These are phyloP conservation scores for Globisporangium splendens DNA, from an alignment of 352 stramenopile species.

Conservation along the genomic window DNA sequence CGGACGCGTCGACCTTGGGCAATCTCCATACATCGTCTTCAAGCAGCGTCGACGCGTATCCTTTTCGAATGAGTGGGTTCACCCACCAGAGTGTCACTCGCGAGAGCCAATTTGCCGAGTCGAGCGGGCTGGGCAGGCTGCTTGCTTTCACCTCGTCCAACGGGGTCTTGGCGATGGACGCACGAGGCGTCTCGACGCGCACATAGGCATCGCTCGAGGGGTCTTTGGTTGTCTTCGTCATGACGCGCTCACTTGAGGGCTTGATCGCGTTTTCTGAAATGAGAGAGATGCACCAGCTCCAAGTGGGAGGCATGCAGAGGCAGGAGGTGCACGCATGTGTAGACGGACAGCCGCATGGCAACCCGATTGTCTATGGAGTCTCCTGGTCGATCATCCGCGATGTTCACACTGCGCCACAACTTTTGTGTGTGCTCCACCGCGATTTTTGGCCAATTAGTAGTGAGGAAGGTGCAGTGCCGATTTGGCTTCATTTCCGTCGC, in stretches of 20 bases:
- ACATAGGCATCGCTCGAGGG: slow-evolving; percentile 5
- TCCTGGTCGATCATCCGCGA: too few relatives aligned
- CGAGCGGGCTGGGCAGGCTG: slow-evolving; percentile 15
- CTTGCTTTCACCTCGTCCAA: background rate
- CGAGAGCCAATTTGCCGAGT: slow-evolving; percentile 19
- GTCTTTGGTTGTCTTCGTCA: slow-evolving; percentile 2
- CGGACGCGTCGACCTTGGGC: slow-evolving; percentile 15
- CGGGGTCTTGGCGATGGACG: background rate
- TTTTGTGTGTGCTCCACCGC: too few relatives aligned
- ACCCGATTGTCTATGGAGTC: too few relatives aligned
- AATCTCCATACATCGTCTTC: slow-evolving; percentile 34
- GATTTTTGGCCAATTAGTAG: too few relatives aligned
- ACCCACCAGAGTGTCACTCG: slow-evolving; percentile 22
- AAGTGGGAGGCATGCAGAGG: too few relatives aligned
- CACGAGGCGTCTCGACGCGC: slow-evolving; percentile 14
- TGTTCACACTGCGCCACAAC: too few relatives aligned
- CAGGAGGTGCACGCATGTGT: too few relatives aligned
- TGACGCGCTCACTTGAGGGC: background rate
- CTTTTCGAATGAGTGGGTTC: slow-evolving; percentile 11
- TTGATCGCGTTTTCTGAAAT: background rate
- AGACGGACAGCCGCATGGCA: too few relatives aligned
- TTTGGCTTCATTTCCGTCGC: too few relatives aligned
- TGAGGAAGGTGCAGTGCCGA: too few relatives aligned
- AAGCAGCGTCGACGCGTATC: slow-evolving; percentile 16
- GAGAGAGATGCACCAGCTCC: too few relatives aligned